Base-by-base conservation (phyloP, 225 moss, liverwort and hornwort genomes). In the Bryoerythrophyllum caledonicum region DNA sequence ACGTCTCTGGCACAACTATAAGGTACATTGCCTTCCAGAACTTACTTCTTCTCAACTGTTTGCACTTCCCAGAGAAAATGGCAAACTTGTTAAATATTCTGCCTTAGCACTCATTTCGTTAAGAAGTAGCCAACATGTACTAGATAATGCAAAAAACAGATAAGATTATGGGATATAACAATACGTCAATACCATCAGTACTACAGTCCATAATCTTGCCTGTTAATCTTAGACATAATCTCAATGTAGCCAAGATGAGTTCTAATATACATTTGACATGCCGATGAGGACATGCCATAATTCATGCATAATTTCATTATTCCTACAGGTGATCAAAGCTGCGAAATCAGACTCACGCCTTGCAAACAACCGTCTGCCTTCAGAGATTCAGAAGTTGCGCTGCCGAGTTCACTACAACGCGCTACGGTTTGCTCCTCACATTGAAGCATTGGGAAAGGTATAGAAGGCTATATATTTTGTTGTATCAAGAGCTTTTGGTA, bases 331-430 rank as follows among this genome's bases (percentile, higher is more conserved):
- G 57, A 99, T 99, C 54, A 83, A 86, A 77, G 95, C 93, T 64
- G 75, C 70, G 1, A 99, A 99, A 71, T 84, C 99, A 68, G 99
- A 99, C 78, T 91, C 95, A 8, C 90, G 99, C 79, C 90, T 99
- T 60, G 88, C 90, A 48, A 99, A 99, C 68, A 99, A 95, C 30
- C 67, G 90, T 70, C 77, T 99, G 41, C 95, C 99, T 63, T 21
- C 87, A 34, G 95, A 99, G 68, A 88, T 99, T 85, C 99, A 99
- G 77, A 99, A 94, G 73, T 35, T 99, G 65, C 86, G 99, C 8
- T 99, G 99, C 79, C 93, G 99, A 81, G 99, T 99, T 38, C 95
- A 99, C 82, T 99, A 99, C 80, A 90, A 95, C 43, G 93, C 99
- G 52, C 95, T 99, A 67, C 95, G 93, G 7, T 99, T 99, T 77